Evolutionary conservation across 768 basidiomycete species (phyloP).

Genomic region (Flagelloscypha sp.): DNA sequence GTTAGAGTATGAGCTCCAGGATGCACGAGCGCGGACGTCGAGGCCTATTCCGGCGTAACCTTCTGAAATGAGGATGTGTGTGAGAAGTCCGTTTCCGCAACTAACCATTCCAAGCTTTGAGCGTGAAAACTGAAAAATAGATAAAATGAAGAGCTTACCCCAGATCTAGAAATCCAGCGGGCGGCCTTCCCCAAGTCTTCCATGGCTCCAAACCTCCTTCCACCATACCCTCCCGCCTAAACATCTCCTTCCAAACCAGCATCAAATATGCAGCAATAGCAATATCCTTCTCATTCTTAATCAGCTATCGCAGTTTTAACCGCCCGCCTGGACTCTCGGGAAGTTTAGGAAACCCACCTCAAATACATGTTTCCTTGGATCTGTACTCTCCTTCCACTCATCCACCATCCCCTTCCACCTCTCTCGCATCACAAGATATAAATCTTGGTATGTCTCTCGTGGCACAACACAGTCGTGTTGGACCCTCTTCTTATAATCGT

Average conservation of each 20-base stretch:
- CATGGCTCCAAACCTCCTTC: slow-evolving; percentile 36
- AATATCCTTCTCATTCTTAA: slow-evolving; percentile 55
- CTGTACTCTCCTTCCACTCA: slow-evolving; percentile 75
- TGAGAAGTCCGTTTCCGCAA: slow-evolving; percentile 89
- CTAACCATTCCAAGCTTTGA: slow-evolving; percentile 26
- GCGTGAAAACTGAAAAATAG: neutral
- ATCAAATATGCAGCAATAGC: slow-evolving; percentile 92
- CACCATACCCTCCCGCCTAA: slow-evolving; percentile 15
- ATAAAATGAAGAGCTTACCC: slow-evolving; percentile 41
- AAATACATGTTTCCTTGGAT: slow-evolving; percentile 85
- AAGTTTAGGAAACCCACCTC: slow-evolving; percentile 53
- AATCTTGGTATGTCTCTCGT: slow-evolving; percentile 77
- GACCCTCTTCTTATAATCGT: slow-evolving; percentile 81
- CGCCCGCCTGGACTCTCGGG: too few species aligned
- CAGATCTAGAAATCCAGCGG: slow-evolving; percentile 82
- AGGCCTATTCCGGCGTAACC: slow-evolving; percentile 82
- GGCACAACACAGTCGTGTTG: slow-evolving; percentile 73
- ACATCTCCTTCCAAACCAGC: slow-evolving; percentile 81
- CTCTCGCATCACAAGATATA: slow-evolving; percentile 83
- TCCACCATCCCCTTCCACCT: slow-evolving; percentile 69
- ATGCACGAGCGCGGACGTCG: slow-evolving; percentile 77
- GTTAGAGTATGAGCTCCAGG: slow-evolving; percentile 74
- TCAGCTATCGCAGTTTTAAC: neutral
- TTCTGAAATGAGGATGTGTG: slow-evolving; percentile 76
- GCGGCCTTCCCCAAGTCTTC: slow-evolving; percentile 70